Evolutionary conservation across 768 basidiomycete genomes (phyloP), one percentile per base, ranked within the genome.

Genomic region (Leucogyrophana mollusca): DNA sequence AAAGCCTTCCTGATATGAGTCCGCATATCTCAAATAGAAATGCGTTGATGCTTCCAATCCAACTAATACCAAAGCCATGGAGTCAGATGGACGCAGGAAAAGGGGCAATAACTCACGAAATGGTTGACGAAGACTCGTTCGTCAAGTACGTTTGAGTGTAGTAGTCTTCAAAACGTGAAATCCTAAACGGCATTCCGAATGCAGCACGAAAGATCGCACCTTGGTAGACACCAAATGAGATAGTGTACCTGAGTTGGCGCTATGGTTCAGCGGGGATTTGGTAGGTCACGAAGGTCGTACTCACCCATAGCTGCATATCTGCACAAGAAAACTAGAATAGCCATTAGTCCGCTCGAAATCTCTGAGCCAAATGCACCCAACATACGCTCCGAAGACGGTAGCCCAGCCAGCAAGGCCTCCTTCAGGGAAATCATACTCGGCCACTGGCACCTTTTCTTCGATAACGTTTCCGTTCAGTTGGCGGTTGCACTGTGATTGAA

Each of bases 11-110:
- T 3, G 71, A 66, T 35, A 75, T 42, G 21, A 78, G 57, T 1
- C 78, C 77, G 32, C 66, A 63, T 2, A 72, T 65, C 27, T 79
- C 59, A 16, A 73, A 61, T 14, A 80, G 59, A 43, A 75, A 71
- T 9, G 78, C 59, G 43, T 82, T 77, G 8, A 69, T 61, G 24
- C 78, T 76, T 9, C 79, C 80, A 23, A 82, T 70, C 67, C 66
- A 73, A 25, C 67, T 70, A 38, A 33, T 42, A 23, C 32, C 13
- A 9, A 13, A 22, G 21, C n/a, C 24, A 16, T n/a, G n/a, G n/a
- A n/a, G n/a, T n/a, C n/a, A n/a, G n/a, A n/a, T n/a, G n/a, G n/a
- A n/a, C n/a, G n/a, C n/a, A n/a, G n/a, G n/a, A n/a, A 32, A 13
- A 35, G 23, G 32, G 42, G 36, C 17, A 5, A 35, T 20, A n/a